phyloP scores from a whole-genome alignment of 2,329 filamentous ascomycete species.

The Colletotrichum lindemuthianum region DNA sequence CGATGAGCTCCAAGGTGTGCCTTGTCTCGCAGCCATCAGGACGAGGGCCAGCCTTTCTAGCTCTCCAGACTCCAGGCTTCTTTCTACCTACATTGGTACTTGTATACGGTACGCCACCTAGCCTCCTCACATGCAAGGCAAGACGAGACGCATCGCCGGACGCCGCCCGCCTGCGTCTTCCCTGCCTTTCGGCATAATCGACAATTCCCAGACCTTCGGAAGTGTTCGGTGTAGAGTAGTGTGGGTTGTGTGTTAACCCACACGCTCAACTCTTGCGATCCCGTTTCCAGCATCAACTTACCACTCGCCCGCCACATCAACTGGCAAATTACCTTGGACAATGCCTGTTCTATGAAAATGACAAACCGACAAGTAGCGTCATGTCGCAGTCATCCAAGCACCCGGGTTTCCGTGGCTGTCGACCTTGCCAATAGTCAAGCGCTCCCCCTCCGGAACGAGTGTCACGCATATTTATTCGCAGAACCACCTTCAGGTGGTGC shows the following conservation, averaged over 20 bases:
- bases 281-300: not conserved
- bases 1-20: slow-evolving; percentile 3
- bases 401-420: too few species aligned
- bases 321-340: not conserved
- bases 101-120: too few species aligned
- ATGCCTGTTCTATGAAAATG: too few species aligned
- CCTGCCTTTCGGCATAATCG: slow-evolving; percentile 23
- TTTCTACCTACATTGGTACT: not conserved
- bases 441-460: slow-evolving; percentile 17
- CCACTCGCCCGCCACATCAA: not conserved
- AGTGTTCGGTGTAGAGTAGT: slow-evolving; percentile 17
- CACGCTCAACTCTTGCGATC: too few species aligned
- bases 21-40: slow-evolving; percentile 8
- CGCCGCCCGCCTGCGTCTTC: slow-evolving; percentile 15
- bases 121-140: too few species aligned
- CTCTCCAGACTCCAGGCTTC: slow-evolving; percentile 31
- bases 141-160: slow-evolving; percentile 4
- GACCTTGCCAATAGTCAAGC: too few species aligned
- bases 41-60: slow-evolving; percentile 13
- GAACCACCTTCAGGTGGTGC: slow-evolving; percentile 31
- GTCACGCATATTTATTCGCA: slow-evolving; percentile 33
- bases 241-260: not conserved
- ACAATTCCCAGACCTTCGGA: slow-evolving; percentile 13
- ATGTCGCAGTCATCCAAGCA: too few species aligned
- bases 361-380: too few species aligned